Evolutionary conservation across 495 filamentous ascomycete species (phyloP), one percentile per base, ranked within the genome.

Genomic region (Friedmanniomyces endolithicus): DNA sequence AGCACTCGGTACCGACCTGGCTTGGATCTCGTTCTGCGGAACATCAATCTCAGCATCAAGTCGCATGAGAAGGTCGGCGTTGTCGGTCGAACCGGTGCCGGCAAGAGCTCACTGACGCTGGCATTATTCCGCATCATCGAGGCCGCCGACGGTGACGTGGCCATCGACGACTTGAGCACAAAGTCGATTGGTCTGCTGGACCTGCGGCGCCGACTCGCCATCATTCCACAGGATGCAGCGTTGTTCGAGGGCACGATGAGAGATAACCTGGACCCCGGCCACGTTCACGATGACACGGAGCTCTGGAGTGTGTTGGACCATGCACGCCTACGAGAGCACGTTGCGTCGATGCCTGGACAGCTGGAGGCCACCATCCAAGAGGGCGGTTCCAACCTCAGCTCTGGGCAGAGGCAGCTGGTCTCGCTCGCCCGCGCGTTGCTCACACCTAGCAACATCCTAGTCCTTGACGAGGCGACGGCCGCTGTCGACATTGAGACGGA

Each of bases 41-140:
- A 95, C 65, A 83, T 98, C 67, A 87, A 82, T 60, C 72, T 98
- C 16, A 79, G 87, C 60, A 94, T 98, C 72, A 92, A 90, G 70
- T 82, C 90, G 33, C 89, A 85, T 66, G 92, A 98, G 74, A 98
- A 98, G 77, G 87, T 98, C 68, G 92, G 92, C 57, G 90, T 98
- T 25, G 92, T 98, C 41, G 92, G 92, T 61, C 85, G 92, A 20
- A 98, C 92, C 11, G 92, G 92, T 63, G 92, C 92, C 43, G 92
- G 92, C 65, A 98, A 98, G 73, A 95, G 88, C 56, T 95, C 90
- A 6, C 75, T 98, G 63, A 96, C 94, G 3, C 74, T 97, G 62
- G 84, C 90, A 17, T 76, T 99, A 27, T 99, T 99, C 76, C 81
- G 94, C 41, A 90, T 99, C 58, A 97, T 99, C 59, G 92, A 99